Conservation (phyloP, 2,329 filamentous ascomycete species). For the Thyridium curvatum region DNA sequence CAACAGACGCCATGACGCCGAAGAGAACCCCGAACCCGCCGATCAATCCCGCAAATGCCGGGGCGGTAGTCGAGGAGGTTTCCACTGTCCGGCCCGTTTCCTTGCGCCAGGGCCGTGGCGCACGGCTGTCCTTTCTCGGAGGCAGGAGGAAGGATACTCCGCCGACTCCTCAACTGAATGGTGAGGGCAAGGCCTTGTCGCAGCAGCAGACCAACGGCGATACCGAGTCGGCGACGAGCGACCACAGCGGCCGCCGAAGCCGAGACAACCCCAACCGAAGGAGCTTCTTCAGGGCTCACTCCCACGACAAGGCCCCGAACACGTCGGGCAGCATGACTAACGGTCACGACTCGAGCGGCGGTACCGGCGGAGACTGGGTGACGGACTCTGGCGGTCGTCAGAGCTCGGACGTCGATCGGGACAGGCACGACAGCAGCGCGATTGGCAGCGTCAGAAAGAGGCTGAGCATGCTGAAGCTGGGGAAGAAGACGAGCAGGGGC, state of each 20-base stretch:
- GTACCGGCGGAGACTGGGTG: constrained; percentile 19
- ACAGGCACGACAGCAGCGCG: constrained; percentile 13
- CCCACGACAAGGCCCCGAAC: background rate
- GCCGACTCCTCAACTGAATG: constrained; percentile 13
- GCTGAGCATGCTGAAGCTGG: constrained; percentile 70
- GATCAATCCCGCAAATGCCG: constrained; percentile 7
- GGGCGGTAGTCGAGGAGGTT: constrained; percentile 33
- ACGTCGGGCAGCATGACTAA: constrained; percentile 1
- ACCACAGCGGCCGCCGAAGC: constrained; percentile 11
- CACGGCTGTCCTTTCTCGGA: constrained; percentile 51
- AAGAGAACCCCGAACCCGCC: background rate
- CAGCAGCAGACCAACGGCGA: constrained; percentile 10
- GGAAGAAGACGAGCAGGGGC: constrained; percentile 59
- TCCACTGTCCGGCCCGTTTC: constrained; percentile 44
- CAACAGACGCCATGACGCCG: constrained; percentile 20
- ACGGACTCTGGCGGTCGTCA: constrained; percentile 19
- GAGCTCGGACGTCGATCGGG: constrained; percentile 14
- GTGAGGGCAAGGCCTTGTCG: constrained; percentile 1
- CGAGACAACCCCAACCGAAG: constrained; percentile 29
- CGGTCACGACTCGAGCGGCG: constrained; percentile 6
- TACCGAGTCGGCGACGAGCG: constrained; percentile 22
- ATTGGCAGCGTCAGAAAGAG: constrained; percentile 68
- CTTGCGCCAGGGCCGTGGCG: constrained; percentile 41
- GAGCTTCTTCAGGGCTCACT: constrained; percentile 38
- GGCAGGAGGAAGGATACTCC: constrained; percentile 40